Evolutionary conservation across 805 yeast species (phyloP).

Genomic region (Grigorovia transvaalensis): DNA sequence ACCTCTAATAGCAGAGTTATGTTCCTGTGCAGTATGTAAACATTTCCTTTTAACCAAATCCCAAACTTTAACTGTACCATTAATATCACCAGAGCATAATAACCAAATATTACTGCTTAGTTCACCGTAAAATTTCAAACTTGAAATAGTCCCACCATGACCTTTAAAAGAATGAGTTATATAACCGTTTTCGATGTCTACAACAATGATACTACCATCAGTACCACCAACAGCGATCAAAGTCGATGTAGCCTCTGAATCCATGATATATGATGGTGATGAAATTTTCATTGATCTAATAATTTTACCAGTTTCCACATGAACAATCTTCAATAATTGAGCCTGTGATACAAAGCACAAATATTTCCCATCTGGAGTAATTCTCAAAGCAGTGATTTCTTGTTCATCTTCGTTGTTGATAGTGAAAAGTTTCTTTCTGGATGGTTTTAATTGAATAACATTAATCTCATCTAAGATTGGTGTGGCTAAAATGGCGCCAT

Average conservation of each 20-base stretch:
- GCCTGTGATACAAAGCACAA: slow-evolving; percentile 75
- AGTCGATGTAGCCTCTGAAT: slow-evolving; percentile 72
- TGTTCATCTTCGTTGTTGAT: slow-evolving; percentile 80
- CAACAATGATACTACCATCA: slow-evolving; percentile 83
- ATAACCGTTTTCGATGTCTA: slow-evolving; percentile 83
- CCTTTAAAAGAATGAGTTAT: slow-evolving; percentile 88
- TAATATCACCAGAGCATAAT: slow-evolving; percentile 62
- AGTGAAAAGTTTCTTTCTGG: slow-evolving; percentile 33
- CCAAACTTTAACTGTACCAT: slow-evolving; percentile 48
- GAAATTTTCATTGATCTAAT: slow-evolving; percentile 48
- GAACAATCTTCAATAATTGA: slow-evolving; percentile 62
- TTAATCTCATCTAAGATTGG: slow-evolving; percentile 70
- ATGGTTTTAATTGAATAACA: slow-evolving; percentile 49
- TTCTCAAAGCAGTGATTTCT: slow-evolving; percentile 56
- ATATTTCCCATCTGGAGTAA: slow-evolving; percentile 65
- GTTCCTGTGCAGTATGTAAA: slow-evolving; percentile 56
- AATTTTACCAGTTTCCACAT: slow-evolving; percentile 27
- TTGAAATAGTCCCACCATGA: slow-evolving; percentile 81
- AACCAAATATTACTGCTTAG: slow-evolving; percentile 63
- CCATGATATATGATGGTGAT: slow-evolving; percentile 74
- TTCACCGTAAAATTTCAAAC: slow-evolving; percentile 65
- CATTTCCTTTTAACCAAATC: slow-evolving; percentile 63
- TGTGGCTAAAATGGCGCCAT: slow-evolving; percentile 61
- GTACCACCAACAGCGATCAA: slow-evolving; percentile 90
- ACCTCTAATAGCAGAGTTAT: slow-evolving; percentile 78